Evolutionary conservation across 768 basidiomycete genomes (phyloP).

Genomic region (Podaxis pistillaris): DNA sequence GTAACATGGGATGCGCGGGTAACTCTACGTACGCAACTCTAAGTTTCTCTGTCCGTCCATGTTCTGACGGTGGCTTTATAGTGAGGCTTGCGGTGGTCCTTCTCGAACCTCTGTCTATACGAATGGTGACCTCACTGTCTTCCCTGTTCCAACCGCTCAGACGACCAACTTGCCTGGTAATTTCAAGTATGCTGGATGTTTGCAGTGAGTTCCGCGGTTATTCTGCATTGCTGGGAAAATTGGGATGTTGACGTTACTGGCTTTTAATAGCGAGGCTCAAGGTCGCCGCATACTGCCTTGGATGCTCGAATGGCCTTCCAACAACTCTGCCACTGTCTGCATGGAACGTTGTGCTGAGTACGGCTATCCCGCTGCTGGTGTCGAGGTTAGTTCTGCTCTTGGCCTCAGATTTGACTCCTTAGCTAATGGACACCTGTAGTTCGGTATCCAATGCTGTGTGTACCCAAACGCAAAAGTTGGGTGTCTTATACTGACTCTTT

Average conservation of each 20-base stretch:
- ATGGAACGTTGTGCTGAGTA: constrained; percentile 66
- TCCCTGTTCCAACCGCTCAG: constrained; percentile 58
- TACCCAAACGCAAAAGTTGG: constrained; percentile 7
- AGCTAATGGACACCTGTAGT: constrained; percentile 30
- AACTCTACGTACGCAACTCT: constrained; percentile 51
- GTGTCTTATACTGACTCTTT: not conserved
- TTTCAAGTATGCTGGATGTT: constrained; percentile 67
- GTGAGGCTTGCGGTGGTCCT: constrained; percentile 72
- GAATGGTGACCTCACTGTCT: constrained; percentile 44
- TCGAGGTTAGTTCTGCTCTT: constrained; percentile 38
- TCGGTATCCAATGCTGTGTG: constrained; percentile 73
- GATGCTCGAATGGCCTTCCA: constrained; percentile 54
- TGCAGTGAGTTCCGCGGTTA: constrained; percentile 42
- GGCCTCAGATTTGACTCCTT: not conserved
- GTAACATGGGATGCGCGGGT: constrained; percentile 76
- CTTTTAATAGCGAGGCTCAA: constrained; percentile 44
- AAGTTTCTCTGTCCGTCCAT: not conserved
- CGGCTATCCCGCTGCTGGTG: constrained; percentile 70
- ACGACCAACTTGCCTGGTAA: constrained; percentile 58
- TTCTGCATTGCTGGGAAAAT: not conserved
- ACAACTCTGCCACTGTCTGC: constrained; percentile 66
- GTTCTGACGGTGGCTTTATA: constrained; percentile 21
- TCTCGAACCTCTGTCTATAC: constrained; percentile 72
- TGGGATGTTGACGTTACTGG: not conserved
- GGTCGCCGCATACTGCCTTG: constrained; percentile 53